Base-by-base conservation (phyloP, 2,329 filamentous ascomycete genomes). In the Podosphaera xanthii region DNA sequence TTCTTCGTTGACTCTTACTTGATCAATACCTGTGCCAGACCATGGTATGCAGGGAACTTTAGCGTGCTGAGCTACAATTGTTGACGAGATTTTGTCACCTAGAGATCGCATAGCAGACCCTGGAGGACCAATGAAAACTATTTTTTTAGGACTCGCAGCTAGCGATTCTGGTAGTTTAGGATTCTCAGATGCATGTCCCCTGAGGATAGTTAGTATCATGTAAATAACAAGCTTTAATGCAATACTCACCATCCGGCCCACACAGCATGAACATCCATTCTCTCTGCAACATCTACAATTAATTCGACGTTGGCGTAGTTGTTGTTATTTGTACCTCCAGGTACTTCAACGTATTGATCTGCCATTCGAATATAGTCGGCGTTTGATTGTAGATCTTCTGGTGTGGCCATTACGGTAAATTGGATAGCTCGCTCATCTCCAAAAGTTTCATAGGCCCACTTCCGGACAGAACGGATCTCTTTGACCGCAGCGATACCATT, bases 361-460 rank as follows among this genome's bases (percentile, higher is more conserved):
- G 92, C 92, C 92, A 98, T 97, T 71, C 92, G 83, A 71, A 98
- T 98, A 76, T 98, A 98, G 74, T 98, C 92, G 66, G 92, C 92
- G 72, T 98, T 98, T 71, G 92, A 92, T 71, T 85, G 82, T 70
- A 98, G 74, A 83, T 98, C 92, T 75, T 98, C 92, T 57, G 92
- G 92, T 46, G 92, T 98, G 67, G 92, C 92, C 92, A 98, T 98
- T 71, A 98, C 92, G 63, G 92, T 98, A 76, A 98, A 98, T 71
- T 97, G 90, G 70, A 98, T 96, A 67, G 91, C 92, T 69, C 86
- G 82, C 77, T 98, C 92, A 74, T 98, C 90, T 75, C 92, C 91
- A 71, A 98, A 98, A 6, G 87, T 94, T 76, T 98, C 92, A 82
- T 98, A 98, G 62, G 92, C 92, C 92, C 92, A 98, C 90, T 97